phyloP scores from a whole-genome alignment of 371 early-diverging fungal genomes.

The Rhizopus delemar region DNA sequence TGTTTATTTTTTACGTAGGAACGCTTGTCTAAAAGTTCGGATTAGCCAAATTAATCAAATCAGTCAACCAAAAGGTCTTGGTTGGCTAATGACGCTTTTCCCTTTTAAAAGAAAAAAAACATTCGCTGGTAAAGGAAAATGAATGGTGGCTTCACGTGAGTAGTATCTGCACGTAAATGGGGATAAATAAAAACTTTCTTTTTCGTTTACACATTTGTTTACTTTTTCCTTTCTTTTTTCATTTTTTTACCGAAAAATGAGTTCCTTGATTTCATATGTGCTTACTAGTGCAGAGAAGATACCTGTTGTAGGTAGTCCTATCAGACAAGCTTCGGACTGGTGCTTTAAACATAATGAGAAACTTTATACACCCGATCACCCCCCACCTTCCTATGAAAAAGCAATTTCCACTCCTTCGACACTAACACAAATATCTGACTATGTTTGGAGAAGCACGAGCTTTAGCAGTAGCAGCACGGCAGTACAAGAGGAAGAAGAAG shows the following conservation, averaged over 20 bases:
- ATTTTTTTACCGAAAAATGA: conserved; percentile 5
- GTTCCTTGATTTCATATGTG: conserved; percentile 29
- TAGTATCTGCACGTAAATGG: too few species aligned
- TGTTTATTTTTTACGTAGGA: too few species aligned
- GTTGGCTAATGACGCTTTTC: too few species aligned
- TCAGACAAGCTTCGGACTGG: conserved; percentile 29
- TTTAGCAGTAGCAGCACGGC: conserved; percentile 7
- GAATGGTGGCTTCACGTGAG: too few species aligned
- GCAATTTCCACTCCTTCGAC: conserved; percentile 24
- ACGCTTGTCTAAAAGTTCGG: too few species aligned
- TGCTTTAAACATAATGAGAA: conserved; percentile 14
- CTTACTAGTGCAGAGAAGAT: conserved; percentile 36
- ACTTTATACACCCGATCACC: conserved; percentile 9
- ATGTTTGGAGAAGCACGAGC: conserved; percentile 29
- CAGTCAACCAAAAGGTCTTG: too few species aligned
- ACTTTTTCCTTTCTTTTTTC: neutral
- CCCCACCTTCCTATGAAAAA: conserved; percentile 48
- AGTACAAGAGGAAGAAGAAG: neutral
- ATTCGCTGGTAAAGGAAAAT: too few species aligned
- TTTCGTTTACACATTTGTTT: neutral
- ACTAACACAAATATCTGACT: conserved; percentile 29
- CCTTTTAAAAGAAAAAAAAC: too few species aligned
- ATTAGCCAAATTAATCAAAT: too few species aligned
- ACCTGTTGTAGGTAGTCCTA: conserved; percentile 35
- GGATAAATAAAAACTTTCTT: too few species aligned